Percentiles rank a stretch among this genome's conserved stretches.
Conservation (phyloP, 306 rosid species). For the Prosopis cineraria region DNA sequence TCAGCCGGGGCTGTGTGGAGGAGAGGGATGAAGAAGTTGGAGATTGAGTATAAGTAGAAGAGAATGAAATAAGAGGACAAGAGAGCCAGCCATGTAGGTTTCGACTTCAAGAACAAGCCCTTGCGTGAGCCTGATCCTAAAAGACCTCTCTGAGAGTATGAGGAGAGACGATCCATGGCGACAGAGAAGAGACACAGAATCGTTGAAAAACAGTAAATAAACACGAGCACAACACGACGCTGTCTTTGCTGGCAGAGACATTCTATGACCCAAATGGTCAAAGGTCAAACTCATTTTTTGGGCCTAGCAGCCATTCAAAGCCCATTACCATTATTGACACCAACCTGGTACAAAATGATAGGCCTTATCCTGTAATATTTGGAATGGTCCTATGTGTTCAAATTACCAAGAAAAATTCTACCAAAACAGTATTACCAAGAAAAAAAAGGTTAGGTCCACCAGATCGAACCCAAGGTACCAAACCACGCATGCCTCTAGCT, state of each 20-base stretch:
- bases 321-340: neutral
- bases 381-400: too few species aligned
- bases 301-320: neutral
- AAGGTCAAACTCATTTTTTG: neutral
- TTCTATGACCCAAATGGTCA: neutral
- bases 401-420: too few species aligned
- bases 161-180: conserved; percentile 48
- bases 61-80: conserved; percentile 48
- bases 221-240: neutral
- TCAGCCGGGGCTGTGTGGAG: conserved; percentile 22
- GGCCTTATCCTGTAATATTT: too few species aligned
- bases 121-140: conserved; percentile 30
- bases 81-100: conserved; percentile 61
- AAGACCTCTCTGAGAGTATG: conserved; percentile 34
- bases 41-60: conserved; percentile 55
- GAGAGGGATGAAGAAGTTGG: conserved; percentile 45
- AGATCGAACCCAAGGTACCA: neutral
- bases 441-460: neutral
- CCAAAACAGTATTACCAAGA: too few species aligned
- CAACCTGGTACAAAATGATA: too few species aligned
- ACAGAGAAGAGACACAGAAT: neutral
- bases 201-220: neutral
- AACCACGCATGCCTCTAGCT: neutral
- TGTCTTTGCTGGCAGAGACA: neutral
- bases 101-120: conserved; percentile 51